phyloP scores from a whole-genome alignment of 495 filamentous ascomycete species.

The Baudoinia panamericana region DNA sequence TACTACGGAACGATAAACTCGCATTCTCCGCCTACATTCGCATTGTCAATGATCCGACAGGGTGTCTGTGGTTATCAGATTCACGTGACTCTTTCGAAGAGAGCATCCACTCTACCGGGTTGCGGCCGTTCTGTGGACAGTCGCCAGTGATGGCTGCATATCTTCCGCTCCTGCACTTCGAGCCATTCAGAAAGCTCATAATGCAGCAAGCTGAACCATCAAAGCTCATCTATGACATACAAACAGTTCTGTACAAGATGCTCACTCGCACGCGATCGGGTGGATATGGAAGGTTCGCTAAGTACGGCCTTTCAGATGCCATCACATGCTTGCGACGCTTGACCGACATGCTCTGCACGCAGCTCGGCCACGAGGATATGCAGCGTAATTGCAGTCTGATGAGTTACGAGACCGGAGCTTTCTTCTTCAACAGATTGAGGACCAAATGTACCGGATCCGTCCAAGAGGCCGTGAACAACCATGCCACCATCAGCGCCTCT shows the following conservation, averaged over 20 bases:
- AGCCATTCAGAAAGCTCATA: conserved; percentile 45
- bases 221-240: conserved; percentile 6
- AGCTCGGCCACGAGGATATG: no score
- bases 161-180: conserved; percentile 46
- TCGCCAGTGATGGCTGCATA: conserved; percentile 25
- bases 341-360: no score
- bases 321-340: conserved; percentile 4
- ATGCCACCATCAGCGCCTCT: conserved; percentile 17
- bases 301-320: conserved; percentile 4
- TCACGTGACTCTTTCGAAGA: conserved; percentile 26
- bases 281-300: conserved; percentile 1
- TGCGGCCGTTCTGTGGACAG: conserved; percentile 30
- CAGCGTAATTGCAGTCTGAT: no score
- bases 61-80: conserved; percentile 49
- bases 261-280: conserved; percentile 5
- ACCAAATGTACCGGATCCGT: conserved; percentile 9
- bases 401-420: background rate
- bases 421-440: conserved; percentile 13
- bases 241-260: conserved; percentile 17
- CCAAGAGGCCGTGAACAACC: conserved; percentile 11
- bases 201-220: conserved; percentile 25
- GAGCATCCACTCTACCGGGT: conserved; percentile 44
- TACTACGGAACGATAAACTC: conserved; percentile 51
- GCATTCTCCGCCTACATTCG: conserved; percentile 53
- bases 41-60: conserved; percentile 47